These are phyloP conservation scores for Aspergillus campestris DNA, from an alignment of 495 filamentous ascomycete genomes.

Conservation along the genomic window DNA sequence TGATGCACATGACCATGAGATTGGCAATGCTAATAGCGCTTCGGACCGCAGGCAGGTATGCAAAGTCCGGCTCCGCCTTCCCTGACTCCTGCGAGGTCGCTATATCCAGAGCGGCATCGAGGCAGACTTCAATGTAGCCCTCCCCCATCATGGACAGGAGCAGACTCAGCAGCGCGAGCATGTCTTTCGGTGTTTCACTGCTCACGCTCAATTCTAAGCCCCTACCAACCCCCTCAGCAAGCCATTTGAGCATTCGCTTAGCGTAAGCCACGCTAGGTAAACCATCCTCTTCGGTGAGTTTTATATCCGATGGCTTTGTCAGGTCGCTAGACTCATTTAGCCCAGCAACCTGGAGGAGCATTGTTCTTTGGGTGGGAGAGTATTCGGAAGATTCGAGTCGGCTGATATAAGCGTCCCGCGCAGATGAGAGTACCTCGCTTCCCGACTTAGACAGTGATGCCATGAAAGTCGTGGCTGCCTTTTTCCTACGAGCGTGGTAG, in stretches of 20 bases:
- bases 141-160: conserved; percentile 86
- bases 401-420: conserved; percentile 71
- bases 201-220: conserved; percentile 79
- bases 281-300: conserved; percentile 84
- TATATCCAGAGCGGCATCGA: conserved; percentile 75
- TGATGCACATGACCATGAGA: conserved; percentile 84
- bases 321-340: conserved; percentile 47
- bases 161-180: conserved; percentile 75
- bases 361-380: conserved; percentile 71
- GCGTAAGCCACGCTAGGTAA: conserved; percentile 71
- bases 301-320: conserved; percentile 58
- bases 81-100: conserved; percentile 65
- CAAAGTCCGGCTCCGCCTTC: conserved; percentile 81
- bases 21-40: conserved; percentile 83
- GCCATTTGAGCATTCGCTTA: conserved; percentile 96
- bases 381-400: conserved; percentile 79
- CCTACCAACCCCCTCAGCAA: conserved; percentile 91
- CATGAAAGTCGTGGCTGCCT: conserved; percentile 83
- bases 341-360: conserved; percentile 78
- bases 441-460: conserved; percentile 79
- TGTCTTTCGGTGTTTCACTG: conserved; percentile 89
- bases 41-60: conserved; percentile 68
- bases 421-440: conserved; percentile 70
- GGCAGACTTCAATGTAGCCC: conserved; percentile 86
- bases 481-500: conserved; percentile 79